Conservation (phyloP, 805 yeast genomes). For the Zygoascus tannicola region DNA sequence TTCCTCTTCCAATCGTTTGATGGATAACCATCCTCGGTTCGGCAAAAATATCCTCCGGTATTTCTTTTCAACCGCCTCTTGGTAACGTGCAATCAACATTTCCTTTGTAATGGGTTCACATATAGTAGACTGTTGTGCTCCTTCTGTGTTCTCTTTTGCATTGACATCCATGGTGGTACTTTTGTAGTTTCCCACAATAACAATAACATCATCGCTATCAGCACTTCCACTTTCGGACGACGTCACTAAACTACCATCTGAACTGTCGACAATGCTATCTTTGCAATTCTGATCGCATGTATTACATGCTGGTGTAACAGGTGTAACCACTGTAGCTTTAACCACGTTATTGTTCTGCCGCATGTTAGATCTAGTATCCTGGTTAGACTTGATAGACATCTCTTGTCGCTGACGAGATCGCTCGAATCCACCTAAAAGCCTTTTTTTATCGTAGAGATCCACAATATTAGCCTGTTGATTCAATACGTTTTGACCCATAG, state of each 20-base stretch:
- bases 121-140: background rate
- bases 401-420: too few species aligned
- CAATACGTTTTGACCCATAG: too few species aligned
- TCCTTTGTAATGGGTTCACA: slow-evolving; percentile 4
- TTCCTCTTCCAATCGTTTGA: slow-evolving; percentile 16
- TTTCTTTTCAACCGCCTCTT: slow-evolving; percentile 18
- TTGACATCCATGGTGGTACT: background rate
- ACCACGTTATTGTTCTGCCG: too few species aligned
- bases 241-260: background rate
- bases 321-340: too few species aligned
- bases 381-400: too few species aligned
- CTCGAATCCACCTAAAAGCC: too few species aligned
- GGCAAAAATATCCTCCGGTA: slow-evolving; percentile 22
- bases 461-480: too few species aligned
- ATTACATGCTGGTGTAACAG: too few species aligned
- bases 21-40: slow-evolving; percentile 22
- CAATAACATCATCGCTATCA: background rate
- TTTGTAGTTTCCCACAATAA: background rate
- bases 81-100: slow-evolving; percentile 7
- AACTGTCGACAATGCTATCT: background rate
- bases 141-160: background rate
- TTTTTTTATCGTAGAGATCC: too few species aligned
- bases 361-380: too few species aligned
- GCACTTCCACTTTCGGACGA: background rate
- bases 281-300: too few species aligned